Evolutionary conservation across 768 basidiomycete genomes (phyloP).

Genomic region (Termitomyces heimii): DNA sequence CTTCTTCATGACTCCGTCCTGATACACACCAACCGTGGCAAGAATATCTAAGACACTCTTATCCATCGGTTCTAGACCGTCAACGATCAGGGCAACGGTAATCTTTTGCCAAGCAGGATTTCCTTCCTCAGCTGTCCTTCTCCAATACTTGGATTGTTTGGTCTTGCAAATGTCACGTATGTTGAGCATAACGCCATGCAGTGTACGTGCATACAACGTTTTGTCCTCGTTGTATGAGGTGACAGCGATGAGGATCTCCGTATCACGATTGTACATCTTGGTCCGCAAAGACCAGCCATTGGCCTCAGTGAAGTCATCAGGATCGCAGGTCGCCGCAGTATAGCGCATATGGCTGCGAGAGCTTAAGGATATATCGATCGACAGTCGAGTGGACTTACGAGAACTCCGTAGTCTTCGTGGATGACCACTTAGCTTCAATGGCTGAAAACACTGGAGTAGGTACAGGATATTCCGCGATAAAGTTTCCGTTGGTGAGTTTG

Average conservation of each 20-base stretch:
- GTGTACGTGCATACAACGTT: constrained; percentile 82
- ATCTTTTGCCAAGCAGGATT: constrained; percentile 89
- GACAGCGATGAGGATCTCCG: constrained; percentile 91
- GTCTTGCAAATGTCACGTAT: constrained; percentile 97
- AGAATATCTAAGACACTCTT: constrained; percentile 88
- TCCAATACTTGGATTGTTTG: constrained; percentile 91
- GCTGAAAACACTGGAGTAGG: constrained; percentile 81
- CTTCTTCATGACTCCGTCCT: constrained; percentile 95
- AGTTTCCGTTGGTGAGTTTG: constrained; percentile 90
- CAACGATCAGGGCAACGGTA: constrained; percentile 83
- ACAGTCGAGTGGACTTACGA: constrained; percentile 47
- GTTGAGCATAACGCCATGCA: constrained; percentile 96
- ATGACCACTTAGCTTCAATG: constrained; percentile 74
- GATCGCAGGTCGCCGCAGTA: constrained; percentile 87
- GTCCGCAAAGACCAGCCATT: constrained; percentile 83
- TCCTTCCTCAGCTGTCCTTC: constrained; percentile 75
- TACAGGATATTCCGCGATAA: constrained; percentile 85
- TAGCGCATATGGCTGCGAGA: constrained; percentile 80
- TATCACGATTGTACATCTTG: constrained; percentile 82
- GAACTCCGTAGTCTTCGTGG: constrained; percentile 79
- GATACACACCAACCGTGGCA: constrained; percentile 88
- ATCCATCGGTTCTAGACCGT: constrained; percentile 94
- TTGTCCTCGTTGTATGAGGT: constrained; percentile 94
- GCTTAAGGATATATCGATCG: neutral
- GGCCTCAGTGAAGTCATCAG: constrained; percentile 78